A percentile compares a stretch with the other conserved stretches of the same genome.
phyloP scores from a whole-genome alignment of 2,329 filamentous ascomycete genomes.

The Nothophaeocryptopus gaeumannii region DNA sequence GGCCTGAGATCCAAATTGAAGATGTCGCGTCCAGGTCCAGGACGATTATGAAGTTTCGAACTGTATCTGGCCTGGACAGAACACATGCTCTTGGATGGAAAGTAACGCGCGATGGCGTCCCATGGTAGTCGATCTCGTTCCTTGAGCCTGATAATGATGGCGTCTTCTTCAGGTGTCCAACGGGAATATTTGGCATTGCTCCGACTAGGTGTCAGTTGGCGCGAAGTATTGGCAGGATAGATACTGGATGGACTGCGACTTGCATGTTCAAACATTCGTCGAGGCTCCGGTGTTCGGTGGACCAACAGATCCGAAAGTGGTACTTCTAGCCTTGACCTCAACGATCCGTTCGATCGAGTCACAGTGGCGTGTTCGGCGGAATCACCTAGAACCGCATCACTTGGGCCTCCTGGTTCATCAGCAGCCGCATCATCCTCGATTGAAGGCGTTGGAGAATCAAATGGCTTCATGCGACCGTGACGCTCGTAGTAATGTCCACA shows the following conservation, averaged over 20 bases:
- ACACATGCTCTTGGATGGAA: slow-evolving; percentile 22
- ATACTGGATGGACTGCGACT: no score
- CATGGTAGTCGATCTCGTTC: slow-evolving; percentile 10
- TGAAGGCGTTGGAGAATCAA: slow-evolving; percentile 24
- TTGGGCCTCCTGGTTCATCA: no score
- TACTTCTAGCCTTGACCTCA: no score
- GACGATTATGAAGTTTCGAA: slow-evolving; percentile 9
- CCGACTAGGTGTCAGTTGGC: neutral
- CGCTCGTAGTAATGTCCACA: slow-evolving; percentile 32
- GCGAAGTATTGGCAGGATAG: slow-evolving; percentile 9
- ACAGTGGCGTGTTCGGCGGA: no score
- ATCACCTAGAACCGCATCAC: no score
- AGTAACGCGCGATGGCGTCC: slow-evolving; percentile 5
- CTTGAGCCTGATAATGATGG: slow-evolving; percentile 15
- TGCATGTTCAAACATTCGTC: no score
- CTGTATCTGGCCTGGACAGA: slow-evolving; percentile 25
- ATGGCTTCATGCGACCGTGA: slow-evolving; percentile 30
- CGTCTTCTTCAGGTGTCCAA: slow-evolving; percentile 15
- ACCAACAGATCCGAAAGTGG: no score
- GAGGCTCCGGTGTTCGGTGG: no score
- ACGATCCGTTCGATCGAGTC: no score
- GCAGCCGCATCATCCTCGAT: neutral
- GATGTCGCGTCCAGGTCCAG: slow-evolving; percentile 33
- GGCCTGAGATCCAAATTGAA: slow-evolving; percentile 18
- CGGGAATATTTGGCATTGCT: neutral